Evolutionary conservation across 768 basidiomycete species (phyloP), one percentile per base, ranked within the genome.

Genomic region (Leucosporidium creatinivorum): DNA sequence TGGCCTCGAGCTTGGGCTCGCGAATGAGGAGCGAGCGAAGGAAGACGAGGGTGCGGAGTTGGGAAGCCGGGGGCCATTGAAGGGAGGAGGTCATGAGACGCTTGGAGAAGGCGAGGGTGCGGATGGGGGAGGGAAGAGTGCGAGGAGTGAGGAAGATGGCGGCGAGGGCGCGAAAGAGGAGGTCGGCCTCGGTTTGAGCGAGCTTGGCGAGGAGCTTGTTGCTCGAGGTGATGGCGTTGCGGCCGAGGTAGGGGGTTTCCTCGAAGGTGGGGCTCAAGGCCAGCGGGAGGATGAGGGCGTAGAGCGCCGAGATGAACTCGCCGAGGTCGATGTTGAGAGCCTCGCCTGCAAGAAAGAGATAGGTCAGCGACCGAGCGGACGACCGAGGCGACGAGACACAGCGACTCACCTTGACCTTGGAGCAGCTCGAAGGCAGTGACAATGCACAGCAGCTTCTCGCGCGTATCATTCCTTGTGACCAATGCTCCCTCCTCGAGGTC

Each of bases 351-450:
- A n/a, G 64, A 0, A 12, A 28, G 13, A 50, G n/a, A 21, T 4
- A 5, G 2, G 67, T 10, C 60, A 47, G 52, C 57, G 31, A 19
- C 30, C 5, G 21, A 23, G 23, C 15, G 33, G 33, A 36, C 33
- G 59, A 58, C 54, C 52, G 44, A 48, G 21, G 59, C 55, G 73
- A 31, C 68, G 59, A 70, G n/a, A n/a, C n/a, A n/a, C n/a, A n/a
- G 77, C 33, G 10, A 33, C 33, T 48, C 31, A 79, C 94, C 96
- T 85, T 99, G 96, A 31, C 96, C 96, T 18, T 90, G 89, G 51
- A 98, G 84, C 58, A 99, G 85, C 76, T 97, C 93, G 75, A 97
- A 97, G n/a, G 94, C 96, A 50, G 96, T 96, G 66, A 89, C 86
- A 74, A 98, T 91, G 75, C 91, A 96, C 69, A 87, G 80, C 67